A percentile compares a stretch with the other conserved stretches of the same genome.
These are phyloP conservation scores for Backusella australiensis DNA, from an alignment of 192 early-diverging fungal species.

Conservation along the genomic window DNA sequence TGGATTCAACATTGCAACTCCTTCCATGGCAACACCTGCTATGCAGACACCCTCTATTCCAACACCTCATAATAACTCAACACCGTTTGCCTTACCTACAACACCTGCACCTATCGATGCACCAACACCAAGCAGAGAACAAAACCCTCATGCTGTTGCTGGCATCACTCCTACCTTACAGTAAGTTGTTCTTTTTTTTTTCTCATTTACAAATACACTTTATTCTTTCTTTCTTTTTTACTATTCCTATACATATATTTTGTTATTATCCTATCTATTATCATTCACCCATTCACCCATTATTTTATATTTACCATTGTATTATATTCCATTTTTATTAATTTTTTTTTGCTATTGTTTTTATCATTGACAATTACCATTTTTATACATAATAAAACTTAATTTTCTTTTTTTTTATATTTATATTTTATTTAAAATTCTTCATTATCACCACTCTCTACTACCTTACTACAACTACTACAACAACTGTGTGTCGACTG, in stretches of 20 bases:
- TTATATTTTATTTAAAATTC: background rate
- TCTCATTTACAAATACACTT: background rate
- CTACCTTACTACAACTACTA: background rate
- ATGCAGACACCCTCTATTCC: slow-evolving; percentile 26
- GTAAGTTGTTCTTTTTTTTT: slow-evolving; percentile 44
- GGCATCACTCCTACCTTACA: slow-evolving; percentile 62
- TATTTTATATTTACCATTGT: background rate
- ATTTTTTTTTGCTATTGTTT: slow-evolving; percentile 11
- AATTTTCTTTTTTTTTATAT: background rate
- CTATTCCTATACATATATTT: background rate
- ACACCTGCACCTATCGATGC: slow-evolving; percentile 41
- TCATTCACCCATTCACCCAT: background rate
- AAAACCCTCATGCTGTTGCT: slow-evolving; percentile 45
- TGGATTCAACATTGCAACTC: slow-evolving; percentile 41
- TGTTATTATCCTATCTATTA: background rate
- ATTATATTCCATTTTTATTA: background rate
- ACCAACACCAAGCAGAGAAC: slow-evolving; percentile 42
- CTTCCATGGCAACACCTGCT: slow-evolving; percentile 35
- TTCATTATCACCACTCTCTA: background rate
- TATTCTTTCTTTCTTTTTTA: background rate
- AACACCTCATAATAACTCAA: slow-evolving; percentile 25
- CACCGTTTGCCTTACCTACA: slow-evolving; percentile 38
- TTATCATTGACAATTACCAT: background rate
- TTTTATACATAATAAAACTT: slow-evolving; percentile 9
- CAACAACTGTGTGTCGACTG: background rate